Conservation (phyloP, 148 eudicot genomes). For the Rhododendron simsii region DNA sequence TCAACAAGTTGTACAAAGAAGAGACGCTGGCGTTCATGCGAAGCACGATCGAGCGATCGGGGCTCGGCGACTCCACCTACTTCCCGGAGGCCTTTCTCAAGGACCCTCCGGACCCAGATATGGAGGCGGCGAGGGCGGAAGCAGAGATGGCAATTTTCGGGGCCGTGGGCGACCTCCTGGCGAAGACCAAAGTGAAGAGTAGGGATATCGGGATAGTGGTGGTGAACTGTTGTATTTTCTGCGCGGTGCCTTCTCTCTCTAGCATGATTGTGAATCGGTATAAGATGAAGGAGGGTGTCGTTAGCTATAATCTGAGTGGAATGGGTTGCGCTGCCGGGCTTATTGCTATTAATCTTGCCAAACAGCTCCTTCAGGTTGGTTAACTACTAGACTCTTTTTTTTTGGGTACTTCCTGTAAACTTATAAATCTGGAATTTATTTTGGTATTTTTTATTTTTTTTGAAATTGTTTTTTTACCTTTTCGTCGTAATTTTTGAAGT, state of each 20-base stretch:
- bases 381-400: too few species aligned
- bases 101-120: background rate
- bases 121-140: slow-evolving; percentile 19
- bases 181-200: slow-evolving; percentile 16
- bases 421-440: too few species aligned
- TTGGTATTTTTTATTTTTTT: too few species aligned
- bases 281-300: slow-evolving; percentile 14
- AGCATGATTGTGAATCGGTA: slow-evolving; percentile 21
- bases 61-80: slow-evolving; percentile 10
- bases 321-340: slow-evolving; percentile 33
- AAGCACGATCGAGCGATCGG: background rate
- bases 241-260: slow-evolving; percentile 15
- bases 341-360: slow-evolving; percentile 20
- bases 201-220: slow-evolving; percentile 21
- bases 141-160: slow-evolving; percentile 24
- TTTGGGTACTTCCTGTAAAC: too few species aligned
- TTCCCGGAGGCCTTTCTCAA: slow-evolving; percentile 2
- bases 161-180: slow-evolving; percentile 16
- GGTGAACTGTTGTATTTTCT: slow-evolving; percentile 18
- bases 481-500: too few species aligned
- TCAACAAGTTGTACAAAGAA: background rate
- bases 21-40: slow-evolving; percentile 8
- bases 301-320: slow-evolving; percentile 21
- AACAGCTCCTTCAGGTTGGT: slow-evolving; percentile 25
- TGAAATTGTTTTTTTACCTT: too few species aligned